A percentile compares a stretch with the other conserved stretches of the same genome.
These are phyloP conservation scores for Epithemia pelagica DNA, from an alignment of 108 stramenopile genomes.

Conservation along the genomic window DNA sequence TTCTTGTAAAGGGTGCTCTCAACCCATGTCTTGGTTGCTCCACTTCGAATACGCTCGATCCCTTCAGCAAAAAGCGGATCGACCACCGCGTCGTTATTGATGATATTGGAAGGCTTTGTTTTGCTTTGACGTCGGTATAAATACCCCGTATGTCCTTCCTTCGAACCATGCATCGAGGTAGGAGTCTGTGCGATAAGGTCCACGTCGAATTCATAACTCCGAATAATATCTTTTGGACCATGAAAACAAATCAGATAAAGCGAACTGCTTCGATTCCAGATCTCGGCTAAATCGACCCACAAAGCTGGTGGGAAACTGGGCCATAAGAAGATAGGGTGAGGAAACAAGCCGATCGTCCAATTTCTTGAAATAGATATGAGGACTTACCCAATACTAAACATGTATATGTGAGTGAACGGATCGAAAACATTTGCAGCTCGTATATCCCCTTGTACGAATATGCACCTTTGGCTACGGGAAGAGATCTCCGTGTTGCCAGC, in stretches of 20 bases:
- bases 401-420: constrained; percentile 98
- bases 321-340: too few species aligned
- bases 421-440: constrained; percentile 76
- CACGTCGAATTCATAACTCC: constrained; percentile 68
- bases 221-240: constrained; percentile 60
- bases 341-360: too few species aligned
- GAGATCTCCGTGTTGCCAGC: constrained; percentile 13
- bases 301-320: constrained; percentile 66
- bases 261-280: constrained; percentile 62
- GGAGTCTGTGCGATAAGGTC: constrained; percentile 56
- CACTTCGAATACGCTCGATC: too few species aligned
- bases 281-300: constrained; percentile 47
- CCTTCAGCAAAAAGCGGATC: too few species aligned
- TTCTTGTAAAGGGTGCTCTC: too few species aligned
- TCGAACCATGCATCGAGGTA: constrained; percentile 85
- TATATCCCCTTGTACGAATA: constrained; percentile 84
- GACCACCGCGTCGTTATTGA: too few species aligned
- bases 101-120: too few species aligned
- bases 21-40: too few species aligned
- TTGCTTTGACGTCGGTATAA: constrained; percentile 52
- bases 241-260: constrained; percentile 78
- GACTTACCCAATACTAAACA: constrained; percentile 90
- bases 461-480: constrained; percentile 22
- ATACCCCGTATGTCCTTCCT: constrained; percentile 74
- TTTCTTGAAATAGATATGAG: too few species aligned